Conservation (phyloP, 2,329 filamentous ascomycete genomes). For the Phialophora verrucosa region DNA sequence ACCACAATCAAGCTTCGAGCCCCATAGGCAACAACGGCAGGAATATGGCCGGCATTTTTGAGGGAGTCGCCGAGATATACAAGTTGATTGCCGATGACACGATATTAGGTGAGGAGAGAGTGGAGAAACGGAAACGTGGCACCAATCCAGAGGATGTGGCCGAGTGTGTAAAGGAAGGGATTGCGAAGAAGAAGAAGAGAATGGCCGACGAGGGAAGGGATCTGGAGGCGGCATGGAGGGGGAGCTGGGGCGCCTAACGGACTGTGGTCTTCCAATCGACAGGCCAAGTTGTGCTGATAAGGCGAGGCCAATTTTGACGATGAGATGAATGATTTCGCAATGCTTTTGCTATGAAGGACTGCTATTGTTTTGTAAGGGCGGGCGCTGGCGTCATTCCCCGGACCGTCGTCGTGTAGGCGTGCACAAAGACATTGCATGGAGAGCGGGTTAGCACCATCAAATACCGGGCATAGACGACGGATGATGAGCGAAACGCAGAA, state of each 20-base stretch:
- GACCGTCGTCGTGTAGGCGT: not conserved
- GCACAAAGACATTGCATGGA: not conserved
- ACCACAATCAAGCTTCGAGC: not conserved
- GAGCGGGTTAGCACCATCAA: no score
- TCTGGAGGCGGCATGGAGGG: conserved; percentile 32
- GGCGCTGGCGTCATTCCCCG: not conserved
- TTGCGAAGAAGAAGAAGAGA: conserved; percentile 42
- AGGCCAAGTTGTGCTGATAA: not conserved
- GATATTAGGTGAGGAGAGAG: conserved; percentile 54
- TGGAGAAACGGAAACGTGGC: conserved; percentile 49
- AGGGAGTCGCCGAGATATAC: conserved; percentile 55
- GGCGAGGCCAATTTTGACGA: not conserved
- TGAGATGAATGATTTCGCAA: not conserved
- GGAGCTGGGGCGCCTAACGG: conserved; percentile 28
- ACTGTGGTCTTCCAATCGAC: not conserved
- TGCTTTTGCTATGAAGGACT: not conserved
- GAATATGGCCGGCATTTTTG: conserved; percentile 28
- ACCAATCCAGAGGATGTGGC: conserved; percentile 54
- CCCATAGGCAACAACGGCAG: not conserved
- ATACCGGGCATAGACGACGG: no score
- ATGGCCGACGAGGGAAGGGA: conserved; percentile 27
- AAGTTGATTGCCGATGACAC: conserved; percentile 57
- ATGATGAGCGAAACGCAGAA: no score
- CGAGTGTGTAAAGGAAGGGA: conserved; percentile 45
- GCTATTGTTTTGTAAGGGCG: not conserved